Conservation (phyloP, 176 grass and related monocot genomes). For the Lolium perenne region DNA sequence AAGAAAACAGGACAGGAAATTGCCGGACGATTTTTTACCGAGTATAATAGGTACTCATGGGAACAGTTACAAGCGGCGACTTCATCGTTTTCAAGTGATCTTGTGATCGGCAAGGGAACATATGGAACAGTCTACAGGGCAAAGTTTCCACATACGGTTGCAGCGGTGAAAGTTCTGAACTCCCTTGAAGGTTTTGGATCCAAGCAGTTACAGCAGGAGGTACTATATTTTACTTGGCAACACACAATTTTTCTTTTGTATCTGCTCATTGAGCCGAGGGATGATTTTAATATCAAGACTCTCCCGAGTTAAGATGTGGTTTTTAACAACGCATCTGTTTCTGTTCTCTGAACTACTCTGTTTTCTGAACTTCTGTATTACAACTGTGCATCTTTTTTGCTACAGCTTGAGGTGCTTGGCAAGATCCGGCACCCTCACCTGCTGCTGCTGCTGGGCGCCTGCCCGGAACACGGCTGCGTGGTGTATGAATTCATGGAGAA, state of each 20-base stretch:
- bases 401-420: slow-evolving; percentile 82
- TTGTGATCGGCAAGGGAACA: slow-evolving; percentile 76
- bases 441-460: slow-evolving; percentile 84
- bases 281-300: neutral
- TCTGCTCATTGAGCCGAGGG: neutral
- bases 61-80: slow-evolving; percentile 80
- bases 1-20: slow-evolving; percentile 35
- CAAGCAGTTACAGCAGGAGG: slow-evolving; percentile 91
- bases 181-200: slow-evolving; percentile 61
- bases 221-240: slow-evolving; percentile 34
- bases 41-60: slow-evolving; percentile 72
- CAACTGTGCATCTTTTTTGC: neutral
- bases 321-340: too few species aligned
- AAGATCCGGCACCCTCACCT: slow-evolving; percentile 89
- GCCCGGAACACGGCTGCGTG: slow-evolving; percentile 79
- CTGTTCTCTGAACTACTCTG: neutral
- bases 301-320: neutral
- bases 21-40: neutral
- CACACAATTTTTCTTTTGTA: neutral
- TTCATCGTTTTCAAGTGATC: slow-evolving; percentile 63
- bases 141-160: slow-evolving; percentile 71
- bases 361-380: neutral
- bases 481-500: slow-evolving; percentile 75
- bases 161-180: slow-evolving; percentile 85
- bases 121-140: slow-evolving; percentile 93